Base-by-base conservation (phyloP, 768 basidiomycete species). In the Boletales sp. region DNA sequence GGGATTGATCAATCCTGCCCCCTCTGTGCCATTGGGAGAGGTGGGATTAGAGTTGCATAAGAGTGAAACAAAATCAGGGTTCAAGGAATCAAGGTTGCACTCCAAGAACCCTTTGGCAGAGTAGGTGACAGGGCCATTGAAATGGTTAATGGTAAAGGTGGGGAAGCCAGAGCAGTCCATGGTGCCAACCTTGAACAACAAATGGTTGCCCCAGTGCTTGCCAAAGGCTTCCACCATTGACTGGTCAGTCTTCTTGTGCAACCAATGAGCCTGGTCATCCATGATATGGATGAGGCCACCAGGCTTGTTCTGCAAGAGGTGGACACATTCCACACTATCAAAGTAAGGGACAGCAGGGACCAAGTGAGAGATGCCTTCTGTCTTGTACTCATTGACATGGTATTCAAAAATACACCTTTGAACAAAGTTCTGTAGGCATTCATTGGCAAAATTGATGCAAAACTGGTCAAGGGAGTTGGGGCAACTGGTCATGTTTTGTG, bases 251-350 rank as follows among this genome's bases (percentile, higher is more conserved):
- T 94, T 94, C 72, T 93, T 94, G 51, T 83, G 86, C 49, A 80
- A 79, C 34, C 89, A 77, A 12, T 87, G 79, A 2, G 94, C 89
- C 68, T 96, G 93, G 63, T 98, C 95, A 63, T 98, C 94, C 87
- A 97, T 91, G 68, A 98, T 97, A 61, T 95, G 92, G 46, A 97
- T 84, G 32, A 99, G 74, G 2, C 96, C 96, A 11, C 94, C 94
- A 2, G 90, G 93, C 47, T 75, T 75, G 62, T 91, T 86, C 63
- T 93, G 87, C 37, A 98, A 71, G 30, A 98, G 74, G 8, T 91
- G 82, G 30, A 98, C 69, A 57, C 90, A 93, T 63, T 97, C 94
- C 9, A 85, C 67, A 66, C 97, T 98, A 71, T 95, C 91, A 64
- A 91, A 91, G 73, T 87, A 94, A 0, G 86, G 80, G 0, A 90